Base-by-base conservation (phyloP, 805 yeast genomes). In the Debaryomyces hansenii region DNA sequence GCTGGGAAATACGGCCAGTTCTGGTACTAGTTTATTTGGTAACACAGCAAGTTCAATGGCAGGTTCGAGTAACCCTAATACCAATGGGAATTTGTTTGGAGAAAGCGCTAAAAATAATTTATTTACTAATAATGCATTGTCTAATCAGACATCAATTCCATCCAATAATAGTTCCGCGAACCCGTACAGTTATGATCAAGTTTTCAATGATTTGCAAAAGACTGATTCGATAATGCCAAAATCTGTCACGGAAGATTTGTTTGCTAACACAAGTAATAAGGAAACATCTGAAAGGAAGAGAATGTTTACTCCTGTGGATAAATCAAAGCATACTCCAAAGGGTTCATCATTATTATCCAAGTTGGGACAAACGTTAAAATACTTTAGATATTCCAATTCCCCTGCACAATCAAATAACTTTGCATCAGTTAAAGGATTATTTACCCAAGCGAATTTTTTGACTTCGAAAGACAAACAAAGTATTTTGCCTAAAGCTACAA, bases 291-390 rank as follows among this genome's bases (percentile, higher is more conserved):
- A 52, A 6, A 55, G 44, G 20, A 54, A 60, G 35, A 54, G 59
- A 45, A 41, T 50, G 14, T 55, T 39, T 42, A 53, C 63, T 11
- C 43, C 53, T 20, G 41, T 53, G 24, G 58, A 47, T 29, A 51
- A 37, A 36, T 47, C 45, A 29, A 43, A 33, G 8, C 43, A 41
- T 6, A 48, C 44, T 9, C 56, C 56, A 20, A 24, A 8, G 16
- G 59, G 60, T 41, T 54, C 65, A 14, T 57, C 70, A 1, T 52
- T 70, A 34, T 59, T 70, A 28, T 50, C 58, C 2, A 64, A 59
- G 42, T 58, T 70, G 42, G 72, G 73, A 1, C 69, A 62, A 51
- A 64, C 72, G 0, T 64, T 70, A 46, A 63, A 56, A 41, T 53
- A 65, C 20, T 62, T 70, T 40, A 57, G 69, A 27, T 48, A 56